A percentile compares a stretch with the other conserved stretches of the same genome.
Evolutionary conservation across 495 filamentous ascomycete species (phyloP).

Genomic region (Aspergillus sclerotiicarbonarius): DNA sequence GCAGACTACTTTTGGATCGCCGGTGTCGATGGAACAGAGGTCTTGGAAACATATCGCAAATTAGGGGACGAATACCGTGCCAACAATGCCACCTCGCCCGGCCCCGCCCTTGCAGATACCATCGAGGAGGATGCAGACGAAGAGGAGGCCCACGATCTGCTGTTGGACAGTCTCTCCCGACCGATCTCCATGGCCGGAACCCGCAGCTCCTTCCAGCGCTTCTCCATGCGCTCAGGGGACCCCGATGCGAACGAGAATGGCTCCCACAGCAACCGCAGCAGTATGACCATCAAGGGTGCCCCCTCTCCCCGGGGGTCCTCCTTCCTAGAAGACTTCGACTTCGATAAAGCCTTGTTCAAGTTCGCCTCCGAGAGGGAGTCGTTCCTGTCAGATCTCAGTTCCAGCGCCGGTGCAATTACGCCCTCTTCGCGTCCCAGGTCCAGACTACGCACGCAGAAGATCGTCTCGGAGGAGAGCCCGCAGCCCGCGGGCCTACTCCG

Average conservation of each 20-base stretch:
- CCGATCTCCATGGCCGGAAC: constrained; percentile 59
- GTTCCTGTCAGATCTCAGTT: constrained; percentile 88
- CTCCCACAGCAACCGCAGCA: constrained; percentile 82
- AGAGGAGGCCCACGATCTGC: constrained; percentile 48
- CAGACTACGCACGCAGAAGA: constrained; percentile 74
- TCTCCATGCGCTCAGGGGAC: constrained; percentile 65
- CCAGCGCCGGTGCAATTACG: constrained; percentile 80
- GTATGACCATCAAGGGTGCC: constrained; percentile 71
- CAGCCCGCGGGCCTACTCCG: constrained; percentile 46
- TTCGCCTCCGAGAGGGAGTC: constrained; percentile 92
- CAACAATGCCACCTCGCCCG: constrained; percentile 42
- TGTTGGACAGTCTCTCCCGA: constrained; percentile 41
- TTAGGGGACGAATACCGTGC: constrained; percentile 54
- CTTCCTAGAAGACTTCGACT: constrained; percentile 70
- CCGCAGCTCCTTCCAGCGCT: constrained; percentile 63
- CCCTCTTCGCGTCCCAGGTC: constrained; percentile 68
- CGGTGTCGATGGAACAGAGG: constrained; percentile 71
- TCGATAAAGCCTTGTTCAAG: constrained; percentile 86
- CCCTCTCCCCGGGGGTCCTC: constrained; percentile 38
- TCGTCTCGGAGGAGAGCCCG: constrained; percentile 69
- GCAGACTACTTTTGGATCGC: constrained; percentile 99
- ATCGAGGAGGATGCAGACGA: constrained; percentile 79
- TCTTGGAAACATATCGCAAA: constrained; percentile 45
- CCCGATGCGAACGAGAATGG: constrained; percentile 50
- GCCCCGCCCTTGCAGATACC: constrained; percentile 64